Evolutionary conservation across 768 basidiomycete species (phyloP).

Genomic region (Postia placenta): DNA sequence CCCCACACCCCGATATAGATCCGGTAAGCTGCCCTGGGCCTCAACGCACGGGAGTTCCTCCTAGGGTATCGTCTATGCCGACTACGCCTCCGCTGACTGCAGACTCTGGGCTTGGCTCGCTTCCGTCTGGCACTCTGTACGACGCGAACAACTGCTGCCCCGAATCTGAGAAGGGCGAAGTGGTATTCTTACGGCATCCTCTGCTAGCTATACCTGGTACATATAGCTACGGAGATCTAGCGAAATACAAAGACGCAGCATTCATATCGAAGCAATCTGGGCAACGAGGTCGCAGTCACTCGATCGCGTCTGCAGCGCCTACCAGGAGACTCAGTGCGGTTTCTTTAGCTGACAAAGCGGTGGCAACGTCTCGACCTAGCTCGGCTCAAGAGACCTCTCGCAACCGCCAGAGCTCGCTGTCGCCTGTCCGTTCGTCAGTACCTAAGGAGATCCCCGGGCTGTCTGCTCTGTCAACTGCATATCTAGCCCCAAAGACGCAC

Average conservation of each 20-base stretch:
- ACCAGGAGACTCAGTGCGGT: too few species aligned
- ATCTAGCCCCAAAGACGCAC: constrained; percentile 29
- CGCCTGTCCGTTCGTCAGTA: too few species aligned
- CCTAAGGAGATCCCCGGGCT: neutral
- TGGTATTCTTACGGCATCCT: neutral
- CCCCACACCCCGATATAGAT: neutral
- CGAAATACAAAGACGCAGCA: neutral
- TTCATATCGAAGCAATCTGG: neutral
- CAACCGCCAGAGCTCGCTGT: too few species aligned
- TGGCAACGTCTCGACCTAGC: too few species aligned
- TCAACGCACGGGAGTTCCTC: neutral
- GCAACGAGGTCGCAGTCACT: neutral
- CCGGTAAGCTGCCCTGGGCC: neutral
- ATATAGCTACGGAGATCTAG: neutral
- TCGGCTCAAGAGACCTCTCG: too few species aligned
- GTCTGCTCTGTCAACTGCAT: constrained; percentile 21
- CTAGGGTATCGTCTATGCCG: neutral
- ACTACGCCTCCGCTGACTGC: constrained; percentile 10
- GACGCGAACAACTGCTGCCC: neutral
- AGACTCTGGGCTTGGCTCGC: constrained; percentile 4
- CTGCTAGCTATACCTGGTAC: neutral
- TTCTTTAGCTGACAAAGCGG: too few species aligned
- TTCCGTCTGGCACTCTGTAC: neutral
- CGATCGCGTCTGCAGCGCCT: neutral
- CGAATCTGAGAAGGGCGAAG: neutral